phyloP scores from a whole-genome alignment of 2,329 filamentous ascomycete species.

The Chaetomiaceae sp. region DNA sequence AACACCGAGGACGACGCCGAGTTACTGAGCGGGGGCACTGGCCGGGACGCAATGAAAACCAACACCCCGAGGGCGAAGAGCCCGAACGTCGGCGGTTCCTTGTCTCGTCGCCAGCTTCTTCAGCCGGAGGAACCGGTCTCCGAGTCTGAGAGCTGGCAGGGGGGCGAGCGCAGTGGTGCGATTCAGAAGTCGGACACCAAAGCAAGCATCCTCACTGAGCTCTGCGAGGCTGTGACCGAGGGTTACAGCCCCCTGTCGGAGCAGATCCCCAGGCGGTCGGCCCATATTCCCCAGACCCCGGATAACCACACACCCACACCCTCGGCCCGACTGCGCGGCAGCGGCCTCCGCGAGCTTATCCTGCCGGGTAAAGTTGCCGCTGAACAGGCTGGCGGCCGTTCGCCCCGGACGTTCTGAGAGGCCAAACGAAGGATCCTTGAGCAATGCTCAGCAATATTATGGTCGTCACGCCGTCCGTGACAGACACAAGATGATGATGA shows the following conservation, averaged over 20 bases:
- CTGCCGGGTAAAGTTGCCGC: not conserved
- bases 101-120: slow-evolving; percentile 14
- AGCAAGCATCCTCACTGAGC: slow-evolving; percentile 24
- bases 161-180: not conserved
- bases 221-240: slow-evolving; percentile 24
- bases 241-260: slow-evolving; percentile 21
- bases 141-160: not conserved
- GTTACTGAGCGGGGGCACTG: no score
- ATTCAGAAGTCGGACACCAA: slow-evolving; percentile 21
- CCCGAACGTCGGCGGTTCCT: slow-evolving; percentile 2
- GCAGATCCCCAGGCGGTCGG: not conserved
- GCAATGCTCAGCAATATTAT: no score
- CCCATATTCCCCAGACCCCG: not conserved
- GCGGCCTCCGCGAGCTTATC: not conserved
- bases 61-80: slow-evolving; percentile 3
- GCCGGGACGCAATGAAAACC: no score
- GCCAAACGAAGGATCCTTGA: no score
- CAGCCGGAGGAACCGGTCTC: not conserved
- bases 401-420: not conserved
- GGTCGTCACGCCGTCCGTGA: no score
- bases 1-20: no score
- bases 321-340: not conserved
- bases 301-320: slow-evolving; percentile 4
- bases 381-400: not conserved
- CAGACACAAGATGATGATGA: no score